Conservation (phyloP, 2,329 filamentous ascomycete genomes). For the Colletotrichum brevisporum region DNA sequence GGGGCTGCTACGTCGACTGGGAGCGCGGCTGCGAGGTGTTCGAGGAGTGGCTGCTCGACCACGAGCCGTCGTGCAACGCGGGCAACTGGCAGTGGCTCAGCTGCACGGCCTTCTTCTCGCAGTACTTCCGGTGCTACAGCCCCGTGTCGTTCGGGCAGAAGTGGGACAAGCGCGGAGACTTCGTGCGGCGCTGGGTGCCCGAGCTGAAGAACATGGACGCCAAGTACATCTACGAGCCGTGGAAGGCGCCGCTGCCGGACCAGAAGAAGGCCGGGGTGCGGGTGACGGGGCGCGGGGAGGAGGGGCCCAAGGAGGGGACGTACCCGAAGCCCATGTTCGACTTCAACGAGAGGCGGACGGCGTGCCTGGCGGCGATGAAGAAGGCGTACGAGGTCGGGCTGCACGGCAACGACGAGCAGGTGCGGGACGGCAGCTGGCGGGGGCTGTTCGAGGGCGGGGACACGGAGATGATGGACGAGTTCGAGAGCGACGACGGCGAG, state of each 20-base stretch:
- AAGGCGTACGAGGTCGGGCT: slow-evolving; percentile 76
- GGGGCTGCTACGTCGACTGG: slow-evolving; percentile 85
- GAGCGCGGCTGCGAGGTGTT: slow-evolving; percentile 85
- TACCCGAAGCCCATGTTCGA: slow-evolving; percentile 87
- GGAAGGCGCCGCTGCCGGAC: slow-evolving; percentile 78
- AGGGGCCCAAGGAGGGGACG: slow-evolving; percentile 58
- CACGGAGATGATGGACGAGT: slow-evolving; percentile 57
- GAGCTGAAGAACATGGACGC: slow-evolving; percentile 73
- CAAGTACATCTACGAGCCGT: slow-evolving; percentile 85
- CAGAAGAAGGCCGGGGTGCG: slow-evolving; percentile 78
- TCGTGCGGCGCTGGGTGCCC: slow-evolving; percentile 76
- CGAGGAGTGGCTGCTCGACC: slow-evolving; percentile 81
- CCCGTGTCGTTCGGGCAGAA: slow-evolving; percentile 82
- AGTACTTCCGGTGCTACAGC: slow-evolving; percentile 79
- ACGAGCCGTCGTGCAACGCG: slow-evolving; percentile 80
- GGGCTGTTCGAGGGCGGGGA: slow-evolving; percentile 58
- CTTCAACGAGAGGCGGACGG: slow-evolving; percentile 72
- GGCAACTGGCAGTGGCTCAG: slow-evolving; percentile 86
- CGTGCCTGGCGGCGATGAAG: slow-evolving; percentile 79
- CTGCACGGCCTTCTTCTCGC: slow-evolving; percentile 81
- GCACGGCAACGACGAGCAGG: slow-evolving; percentile 73
- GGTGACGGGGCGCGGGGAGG: slow-evolving; percentile 67
- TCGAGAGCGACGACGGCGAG: slow-evolving; percentile 51
- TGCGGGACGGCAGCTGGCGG: slow-evolving; percentile 72
- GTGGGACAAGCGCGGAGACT: slow-evolving; percentile 78